Percentiles rank a stretch among this genome's conserved stretches.
phyloP scores from a whole-genome alignment of 257 asterid species.

The Przewalskia tangutica region DNA sequence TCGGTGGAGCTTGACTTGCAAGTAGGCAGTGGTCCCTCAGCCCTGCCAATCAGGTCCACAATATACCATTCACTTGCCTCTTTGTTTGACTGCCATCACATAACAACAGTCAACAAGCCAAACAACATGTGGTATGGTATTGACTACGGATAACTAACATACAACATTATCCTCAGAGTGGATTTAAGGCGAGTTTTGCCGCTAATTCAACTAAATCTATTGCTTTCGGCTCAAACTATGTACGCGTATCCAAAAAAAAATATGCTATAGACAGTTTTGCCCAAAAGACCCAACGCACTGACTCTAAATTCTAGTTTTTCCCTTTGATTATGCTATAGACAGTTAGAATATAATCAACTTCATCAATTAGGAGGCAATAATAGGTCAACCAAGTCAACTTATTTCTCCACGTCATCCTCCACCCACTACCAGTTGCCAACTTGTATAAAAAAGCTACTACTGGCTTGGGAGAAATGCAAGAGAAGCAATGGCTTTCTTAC shows the following conservation, averaged over 20 bases:
- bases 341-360: too few relatives aligned
- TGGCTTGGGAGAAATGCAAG: not conserved
- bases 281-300: too few relatives aligned
- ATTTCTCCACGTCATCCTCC: not conserved
- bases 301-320: not conserved
- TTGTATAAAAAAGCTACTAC: not conserved
- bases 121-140: not conserved
- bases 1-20: not conserved
- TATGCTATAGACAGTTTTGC: too few relatives aligned
- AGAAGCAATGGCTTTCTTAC: constrained; percentile 20
- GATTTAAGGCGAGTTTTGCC: not conserved
- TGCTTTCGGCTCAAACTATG: not conserved
- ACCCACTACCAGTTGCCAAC: not conserved
- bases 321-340: not conserved
- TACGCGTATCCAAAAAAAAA: not conserved
- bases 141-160: not conserved
- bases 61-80: not conserved
- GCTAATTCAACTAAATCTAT: not conserved
- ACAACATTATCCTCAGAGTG: not conserved
- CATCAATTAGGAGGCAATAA: not conserved
- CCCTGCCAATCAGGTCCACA: not conserved
- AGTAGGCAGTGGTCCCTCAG: not conserved
- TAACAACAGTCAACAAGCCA: not conserved
- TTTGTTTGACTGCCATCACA: not conserved
- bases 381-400: not conserved